Percentiles rank a stretch among this genome's conserved stretches.
Conservation (phyloP, 129 eudicot genomes). For the Artemisia annua region DNA sequence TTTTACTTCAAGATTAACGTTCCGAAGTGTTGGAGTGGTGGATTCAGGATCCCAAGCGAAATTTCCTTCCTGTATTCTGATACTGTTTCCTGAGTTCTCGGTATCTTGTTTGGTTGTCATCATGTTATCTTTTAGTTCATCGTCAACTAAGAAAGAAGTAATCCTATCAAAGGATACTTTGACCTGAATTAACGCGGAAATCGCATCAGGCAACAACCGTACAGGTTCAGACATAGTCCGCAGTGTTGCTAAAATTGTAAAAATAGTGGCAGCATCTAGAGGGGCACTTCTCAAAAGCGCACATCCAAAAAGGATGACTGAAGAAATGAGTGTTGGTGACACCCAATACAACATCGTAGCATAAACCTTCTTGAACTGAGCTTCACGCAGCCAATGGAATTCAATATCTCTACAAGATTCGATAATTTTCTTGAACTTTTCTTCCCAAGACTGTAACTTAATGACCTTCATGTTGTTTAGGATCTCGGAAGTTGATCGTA, state of each 20-base stretch:
- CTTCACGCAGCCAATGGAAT: conserved; percentile 49
- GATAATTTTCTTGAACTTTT: conserved; percentile 44
- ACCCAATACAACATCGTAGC: conserved; percentile 59
- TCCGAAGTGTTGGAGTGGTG: conserved; percentile 29
- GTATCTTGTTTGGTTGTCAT: conserved; percentile 7
- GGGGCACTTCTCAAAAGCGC: conserved; percentile 51
- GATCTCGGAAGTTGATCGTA: conserved; percentile 71
- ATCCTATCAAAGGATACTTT: conserved; percentile 73
- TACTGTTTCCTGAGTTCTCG: conserved; percentile 18
- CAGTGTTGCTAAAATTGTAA: conserved; percentile 60
- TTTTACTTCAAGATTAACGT: conserved; percentile 35
- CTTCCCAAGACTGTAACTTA: conserved; percentile 88
- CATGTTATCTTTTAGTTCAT: conserved; percentile 52
- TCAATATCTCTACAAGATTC: conserved; percentile 55
- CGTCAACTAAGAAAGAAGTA: conserved; percentile 55
- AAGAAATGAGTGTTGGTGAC: conserved; percentile 64
- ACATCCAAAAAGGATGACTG: conserved; percentile 52
- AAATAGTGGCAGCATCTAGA: conserved; percentile 61
- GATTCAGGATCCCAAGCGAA: conserved; percentile 59
- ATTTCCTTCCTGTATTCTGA: conserved; percentile 35
- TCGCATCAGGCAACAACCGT: conserved; percentile 56
- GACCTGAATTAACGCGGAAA: conserved; percentile 59
- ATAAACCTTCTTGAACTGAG: conserved; percentile 39
- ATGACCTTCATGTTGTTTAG: conserved; percentile 79
- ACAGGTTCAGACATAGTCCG: conserved; percentile 73